Evolutionary conservation across 352 stramenopile species (phyloP), one percentile per base, ranked within the genome.

Genomic region (Phytopythium sindhum): DNA sequence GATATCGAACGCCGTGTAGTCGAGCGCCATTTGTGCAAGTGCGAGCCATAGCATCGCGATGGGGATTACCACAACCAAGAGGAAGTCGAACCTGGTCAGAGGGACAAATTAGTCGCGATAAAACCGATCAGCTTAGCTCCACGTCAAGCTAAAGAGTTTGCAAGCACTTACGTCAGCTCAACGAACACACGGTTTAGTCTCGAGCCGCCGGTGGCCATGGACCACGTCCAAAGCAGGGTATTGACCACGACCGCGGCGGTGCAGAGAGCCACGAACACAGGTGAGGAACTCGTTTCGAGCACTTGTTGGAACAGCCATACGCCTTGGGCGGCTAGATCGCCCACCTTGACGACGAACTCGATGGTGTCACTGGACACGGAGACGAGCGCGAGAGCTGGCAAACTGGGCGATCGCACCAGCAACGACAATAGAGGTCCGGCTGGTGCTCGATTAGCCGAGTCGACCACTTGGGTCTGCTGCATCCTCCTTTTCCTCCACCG

Each of bases 1-100:
- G 24, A 81, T 61, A 4, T 17, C 41, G 29, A 72, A 59, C 26
- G 9, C 62, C 15, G 17, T 44, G 7, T 61, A 64, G 33, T 84
- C 72, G 35, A 73, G 75, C 15, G 66, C 65, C 39, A 84, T 73
- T 1, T 45, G 67, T 17, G 33, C 17, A 28, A 79, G 52, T 17
- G 66, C 74, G 42, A 75, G 74, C 11, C 10, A 39, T 9, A 81
- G 54, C 26, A 73, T 51, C 19, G 73, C 12, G 10, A 80, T 61
- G 5, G 73, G 75, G 33, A 76, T 78, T 0, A 33, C 60, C 35
- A 81, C 37, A 1, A 66, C 57, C 21, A 81, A 63, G 24, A 78
- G 55, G 10, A 81, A 63, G 51, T 78, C 73, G 41, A 72, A 80
- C 0, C 72, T 83, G 33, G 31, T 45, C 19, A 54, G 10, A 24